Conservation (phyloP, 78 protist species). For the Protostelium mycophagum region DNA sequence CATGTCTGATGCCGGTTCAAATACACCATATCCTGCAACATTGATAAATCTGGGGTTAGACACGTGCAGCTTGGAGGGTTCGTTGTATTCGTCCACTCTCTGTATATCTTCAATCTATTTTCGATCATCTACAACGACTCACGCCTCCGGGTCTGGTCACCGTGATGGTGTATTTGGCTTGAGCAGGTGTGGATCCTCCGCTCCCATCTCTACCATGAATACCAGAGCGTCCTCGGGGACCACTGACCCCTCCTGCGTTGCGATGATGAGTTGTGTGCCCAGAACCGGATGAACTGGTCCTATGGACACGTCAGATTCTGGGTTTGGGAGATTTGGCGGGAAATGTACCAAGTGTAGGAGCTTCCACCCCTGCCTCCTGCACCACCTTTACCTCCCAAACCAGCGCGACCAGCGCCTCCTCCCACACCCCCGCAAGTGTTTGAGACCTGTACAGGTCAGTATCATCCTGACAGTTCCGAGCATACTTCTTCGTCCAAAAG, state of each 20-base stretch:
- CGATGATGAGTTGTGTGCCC: neutral
- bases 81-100: neutral
- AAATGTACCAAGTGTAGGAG: slow-evolving; percentile 17
- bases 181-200: neutral
- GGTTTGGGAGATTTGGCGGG: neutral
- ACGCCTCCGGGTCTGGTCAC: neutral
- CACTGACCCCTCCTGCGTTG: neutral
- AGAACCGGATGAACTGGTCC: neutral
- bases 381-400: slow-evolving; percentile 36
- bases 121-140: neutral
- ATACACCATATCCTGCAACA: slow-evolving; percentile 17
- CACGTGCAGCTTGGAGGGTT: slow-evolving; percentile 33
- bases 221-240: neutral
- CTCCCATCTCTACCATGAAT: neutral
- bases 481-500: slow-evolving; percentile 18
- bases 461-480: too few relatives aligned
- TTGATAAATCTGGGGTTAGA: slow-evolving; percentile 1
- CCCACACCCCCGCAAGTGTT: slow-evolving; percentile 31
- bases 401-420: slow-evolving; percentile 19
- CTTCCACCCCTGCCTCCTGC: slow-evolving; percentile 43
- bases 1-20: slow-evolving; percentile 43
- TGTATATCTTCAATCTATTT: neutral
- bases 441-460: too few relatives aligned
- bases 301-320: neutral
- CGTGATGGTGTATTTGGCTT: too few relatives aligned